Percentiles rank a stretch among this genome's conserved stretches.
Evolutionary conservation across 306 rosid genomes (phyloP).

Genomic region (Biancaea sappan): DNA sequence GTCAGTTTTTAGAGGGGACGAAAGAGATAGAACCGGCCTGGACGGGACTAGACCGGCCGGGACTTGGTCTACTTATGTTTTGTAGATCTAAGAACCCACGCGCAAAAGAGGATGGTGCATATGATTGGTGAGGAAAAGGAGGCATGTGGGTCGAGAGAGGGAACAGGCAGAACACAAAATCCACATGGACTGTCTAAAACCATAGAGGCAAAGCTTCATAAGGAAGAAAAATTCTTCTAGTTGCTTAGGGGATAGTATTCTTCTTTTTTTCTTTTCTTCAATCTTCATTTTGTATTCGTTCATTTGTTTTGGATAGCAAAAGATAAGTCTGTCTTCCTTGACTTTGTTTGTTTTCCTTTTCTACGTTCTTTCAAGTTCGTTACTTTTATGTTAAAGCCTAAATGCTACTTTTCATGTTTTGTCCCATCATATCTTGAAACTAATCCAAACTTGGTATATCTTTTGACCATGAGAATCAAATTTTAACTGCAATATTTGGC

Average conservation of each 20-base stretch:
- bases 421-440: slow-evolving; percentile 4
- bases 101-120: slow-evolving; percentile 32
- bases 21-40: slow-evolving; percentile 27
- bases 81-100: background rate
- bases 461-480: background rate
- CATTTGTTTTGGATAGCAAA: background rate
- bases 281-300: background rate
- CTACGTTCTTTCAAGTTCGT: background rate
- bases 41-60: no score
- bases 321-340: background rate
- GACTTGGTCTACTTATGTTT: no score
- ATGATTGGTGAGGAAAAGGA: slow-evolving; percentile 36
- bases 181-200: slow-evolving; percentile 56
- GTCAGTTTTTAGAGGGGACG: slow-evolving; percentile 22
- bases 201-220: slow-evolving; percentile 14
- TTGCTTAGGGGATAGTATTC: background rate
- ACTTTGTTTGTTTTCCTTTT: background rate
- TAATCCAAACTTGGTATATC: background rate
- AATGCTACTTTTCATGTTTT: slow-evolving; percentile 1
- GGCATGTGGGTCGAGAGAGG: slow-evolving; percentile 51
- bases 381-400: background rate
- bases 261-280: background rate
- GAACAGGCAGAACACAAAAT: slow-evolving; percentile 42
- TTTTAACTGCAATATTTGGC: background rate
- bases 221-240: background rate